These are phyloP conservation scores for Ilex aquifolium DNA, from an alignment of 257 asterid species.

Conservation along the genomic window DNA sequence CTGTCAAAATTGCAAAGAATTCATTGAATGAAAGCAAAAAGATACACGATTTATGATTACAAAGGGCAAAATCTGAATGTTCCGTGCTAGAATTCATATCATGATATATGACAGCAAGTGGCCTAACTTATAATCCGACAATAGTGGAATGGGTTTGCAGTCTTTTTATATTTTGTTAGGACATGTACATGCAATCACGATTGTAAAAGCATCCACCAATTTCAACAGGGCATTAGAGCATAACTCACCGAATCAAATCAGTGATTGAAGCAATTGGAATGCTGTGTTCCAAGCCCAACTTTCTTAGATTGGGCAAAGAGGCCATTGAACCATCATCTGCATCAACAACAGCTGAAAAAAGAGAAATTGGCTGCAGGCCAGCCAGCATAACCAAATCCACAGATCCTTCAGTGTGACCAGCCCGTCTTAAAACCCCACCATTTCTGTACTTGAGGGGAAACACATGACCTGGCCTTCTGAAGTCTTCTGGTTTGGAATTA, in stretches of 20 bases:
- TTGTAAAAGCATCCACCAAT: no score
- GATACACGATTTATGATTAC: no score
- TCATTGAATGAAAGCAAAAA: no score
- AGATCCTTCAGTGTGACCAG: constrained; percentile 84
- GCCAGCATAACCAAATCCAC: constrained; percentile 59
- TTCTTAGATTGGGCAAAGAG: constrained; percentile 36
- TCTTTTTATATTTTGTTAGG: no score
- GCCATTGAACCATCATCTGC: constrained; percentile 64
- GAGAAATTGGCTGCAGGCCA: constrained; percentile 55
- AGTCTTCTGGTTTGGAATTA: constrained; percentile 58
- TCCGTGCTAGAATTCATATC: no score
- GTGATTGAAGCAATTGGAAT: constrained; percentile 67
- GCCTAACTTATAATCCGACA: no score
- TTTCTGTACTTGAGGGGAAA: constrained; percentile 72
- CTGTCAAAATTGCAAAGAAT: no score
- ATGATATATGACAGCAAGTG: no score
- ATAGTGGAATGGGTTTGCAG: no score
- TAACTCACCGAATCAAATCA: constrained; percentile 61
- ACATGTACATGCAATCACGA: no score
- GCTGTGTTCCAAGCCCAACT: constrained; percentile 39
- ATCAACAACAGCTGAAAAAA: constrained; percentile 62
- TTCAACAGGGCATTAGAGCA: no score
- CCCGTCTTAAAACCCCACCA: constrained; percentile 78
- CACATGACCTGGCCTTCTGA: constrained; percentile 81
- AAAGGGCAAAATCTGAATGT: no score